Percentiles rank a stretch among this genome's conserved stretches.
Evolutionary conservation across 306 rosid species (phyloP).

Genomic region (Clitoria ternatea): DNA sequence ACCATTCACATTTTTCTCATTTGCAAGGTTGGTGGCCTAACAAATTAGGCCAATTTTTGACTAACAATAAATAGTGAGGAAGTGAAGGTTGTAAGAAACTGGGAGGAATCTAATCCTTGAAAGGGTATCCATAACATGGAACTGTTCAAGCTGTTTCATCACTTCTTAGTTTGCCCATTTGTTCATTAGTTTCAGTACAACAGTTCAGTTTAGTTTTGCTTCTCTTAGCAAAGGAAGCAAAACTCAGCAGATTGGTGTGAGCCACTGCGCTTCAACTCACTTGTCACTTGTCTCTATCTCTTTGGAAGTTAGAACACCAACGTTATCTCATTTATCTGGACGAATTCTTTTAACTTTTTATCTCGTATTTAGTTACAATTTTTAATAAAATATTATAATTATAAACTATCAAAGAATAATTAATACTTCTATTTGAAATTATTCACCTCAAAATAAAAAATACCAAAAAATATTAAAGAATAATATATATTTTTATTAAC

Average conservation of each 20-base stretch:
- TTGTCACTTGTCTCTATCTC: no score
- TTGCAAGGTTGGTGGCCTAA: no score
- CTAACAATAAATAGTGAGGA: conserved; percentile 23
- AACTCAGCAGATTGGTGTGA: not conserved
- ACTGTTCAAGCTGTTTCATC: not conserved
- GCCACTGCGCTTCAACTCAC: not conserved
- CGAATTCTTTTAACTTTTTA: not conserved
- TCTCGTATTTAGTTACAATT: not conserved
- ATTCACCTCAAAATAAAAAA: no score
- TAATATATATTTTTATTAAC: not conserved
- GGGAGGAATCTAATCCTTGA: conserved; percentile 41
- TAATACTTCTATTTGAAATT: not conserved
- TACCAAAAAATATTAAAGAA: not conserved
- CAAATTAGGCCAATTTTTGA: no score
- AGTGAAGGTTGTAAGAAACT: conserved; percentile 17
- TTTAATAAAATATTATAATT: no score
- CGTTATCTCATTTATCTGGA: not conserved
- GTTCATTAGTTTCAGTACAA: no score
- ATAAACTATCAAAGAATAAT: no score
- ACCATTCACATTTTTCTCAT: no score
- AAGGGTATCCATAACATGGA: conserved; percentile 44
- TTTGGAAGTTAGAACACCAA: not conserved
- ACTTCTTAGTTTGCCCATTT: not conserved
- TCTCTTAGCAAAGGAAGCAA: not conserved
- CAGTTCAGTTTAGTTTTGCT: not conserved